Base-by-base conservation (phyloP, 306 rosid species). In the cucumber (Cucumis sativus) region DNA sequence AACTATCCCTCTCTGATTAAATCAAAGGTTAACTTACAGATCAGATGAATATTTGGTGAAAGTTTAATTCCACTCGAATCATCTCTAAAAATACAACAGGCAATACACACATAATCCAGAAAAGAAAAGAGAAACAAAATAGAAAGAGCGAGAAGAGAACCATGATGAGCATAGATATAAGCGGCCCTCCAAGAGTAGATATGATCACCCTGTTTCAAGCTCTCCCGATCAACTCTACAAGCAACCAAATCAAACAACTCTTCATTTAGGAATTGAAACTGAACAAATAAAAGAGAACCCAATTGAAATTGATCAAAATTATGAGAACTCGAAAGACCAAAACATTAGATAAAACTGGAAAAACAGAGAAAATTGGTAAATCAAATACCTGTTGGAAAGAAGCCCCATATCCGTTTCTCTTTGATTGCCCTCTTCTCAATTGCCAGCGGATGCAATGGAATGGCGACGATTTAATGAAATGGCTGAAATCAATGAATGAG, bases 131-230 rank as follows among this genome's bases (percentile, higher is more conserved):
- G 66, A 23, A 20, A 35, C n/a, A 47, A 6, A 0, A 39, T 71
- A 15, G 16, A 16, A 43, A 59, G 61, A 80, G 69, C 18, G 78
- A 76, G 79, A 67, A 94, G 78, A 76, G 77, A 67, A 94, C 97
- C 98, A 65, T 94, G 97, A 90, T 94, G 98, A 8, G 97, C 96
- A 72, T 94, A 94, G n/a, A 87, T 82, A 74, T 94, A 94, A 33
- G 92, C 96, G 83, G 87, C 66, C 82, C 98, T 92, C 96, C 95
- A 94, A 68, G 93, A 88, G 83, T 94, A 94, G 74, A 94, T 86
- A 80, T 94, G 98, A 92, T 94, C 97, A 81, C 98, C 97, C 3
- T 90, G 89, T 68, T 92, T 89, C 78, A 94, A 82, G 62, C 88
- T 82, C 83, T 80, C 90, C 78, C 82, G 85, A 25, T 68, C 64